These are phyloP conservation scores for Physocladia obscura DNA, from an alignment of 192 early-diverging fungal genomes.

Conservation along the genomic window DNA sequence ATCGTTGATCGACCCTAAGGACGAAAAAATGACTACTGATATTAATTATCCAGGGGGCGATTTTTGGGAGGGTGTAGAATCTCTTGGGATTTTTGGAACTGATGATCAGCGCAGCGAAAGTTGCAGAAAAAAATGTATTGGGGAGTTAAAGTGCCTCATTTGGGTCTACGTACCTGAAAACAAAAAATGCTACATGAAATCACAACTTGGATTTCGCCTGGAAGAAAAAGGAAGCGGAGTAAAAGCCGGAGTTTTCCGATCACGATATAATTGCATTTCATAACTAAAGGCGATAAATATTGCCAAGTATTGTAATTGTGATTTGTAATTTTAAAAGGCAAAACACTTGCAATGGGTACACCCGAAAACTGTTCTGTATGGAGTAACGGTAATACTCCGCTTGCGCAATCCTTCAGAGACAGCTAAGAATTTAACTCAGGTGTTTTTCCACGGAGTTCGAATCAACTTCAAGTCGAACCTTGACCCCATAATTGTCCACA, in stretches of 20 bases:
- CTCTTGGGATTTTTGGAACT: neutral
- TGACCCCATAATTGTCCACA: too few relatives aligned
- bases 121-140: neutral
- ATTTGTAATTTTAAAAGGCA: too few relatives aligned
- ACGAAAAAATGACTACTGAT: neutral
- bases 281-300: too few relatives aligned
- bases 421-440: too few relatives aligned
- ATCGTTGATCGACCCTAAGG: neutral
- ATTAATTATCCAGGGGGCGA: neutral
- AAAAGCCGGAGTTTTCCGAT: neutral
- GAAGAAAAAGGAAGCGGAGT: neutral
- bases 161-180: neutral
- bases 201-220: neutral
- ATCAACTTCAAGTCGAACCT: too few relatives aligned
- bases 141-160: neutral
- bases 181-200: neutral
- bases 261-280: neutral
- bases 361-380: too few relatives aligned
- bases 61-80: neutral
- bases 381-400: too few relatives aligned
- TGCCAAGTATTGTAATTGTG: too few relatives aligned
- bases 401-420: too few relatives aligned
- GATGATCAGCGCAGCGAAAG: neutral
- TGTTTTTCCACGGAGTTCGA: too few relatives aligned
- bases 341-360: too few relatives aligned